phyloP scores from a whole-genome alignment of 2,329 filamentous ascomycete species.

The Botrytis byssoidea region DNA sequence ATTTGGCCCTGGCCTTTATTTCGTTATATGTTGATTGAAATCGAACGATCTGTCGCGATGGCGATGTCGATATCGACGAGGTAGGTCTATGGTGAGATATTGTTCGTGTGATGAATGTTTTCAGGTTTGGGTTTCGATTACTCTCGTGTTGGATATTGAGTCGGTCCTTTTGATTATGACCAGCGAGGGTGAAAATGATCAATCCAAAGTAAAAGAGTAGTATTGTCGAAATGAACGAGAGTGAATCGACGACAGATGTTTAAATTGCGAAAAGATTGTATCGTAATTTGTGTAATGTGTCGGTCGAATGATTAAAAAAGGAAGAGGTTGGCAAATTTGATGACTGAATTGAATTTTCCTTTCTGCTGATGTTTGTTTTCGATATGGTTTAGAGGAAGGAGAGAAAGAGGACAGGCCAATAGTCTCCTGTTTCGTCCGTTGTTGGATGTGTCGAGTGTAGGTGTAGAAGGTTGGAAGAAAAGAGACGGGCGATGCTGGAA shows the following conservation, averaged over 20 bases:
- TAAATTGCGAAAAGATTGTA: neutral
- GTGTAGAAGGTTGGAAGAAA: neutral
- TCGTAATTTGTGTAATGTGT: neutral
- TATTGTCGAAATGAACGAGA: constrained; percentile 7
- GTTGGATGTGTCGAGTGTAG: neutral
- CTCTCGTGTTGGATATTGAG: neutral
- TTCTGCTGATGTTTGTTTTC: constrained; percentile 2
- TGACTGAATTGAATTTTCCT: neutral
- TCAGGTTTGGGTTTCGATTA: neutral
- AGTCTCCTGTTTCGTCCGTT: constrained; percentile 14
- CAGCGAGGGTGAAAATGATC: neutral
- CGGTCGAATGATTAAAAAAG: neutral
- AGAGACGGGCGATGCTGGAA: constrained; percentile 16
- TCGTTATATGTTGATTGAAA: neutral
- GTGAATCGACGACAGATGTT: constrained; percentile 2
- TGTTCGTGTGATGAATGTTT: neutral
- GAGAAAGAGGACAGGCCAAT: constrained; percentile 1
- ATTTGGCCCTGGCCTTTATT: constrained; percentile 28
- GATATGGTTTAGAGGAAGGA: neutral
- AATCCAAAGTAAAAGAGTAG: neutral
- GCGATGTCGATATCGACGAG: neutral
- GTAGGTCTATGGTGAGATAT: neutral
- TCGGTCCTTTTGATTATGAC: neutral
- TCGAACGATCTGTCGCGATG: neutral
- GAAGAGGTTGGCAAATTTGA: neutral